Conservation (phyloP, 495 filamentous ascomycete genomes). For the Rusavskia elegans region DNA sequence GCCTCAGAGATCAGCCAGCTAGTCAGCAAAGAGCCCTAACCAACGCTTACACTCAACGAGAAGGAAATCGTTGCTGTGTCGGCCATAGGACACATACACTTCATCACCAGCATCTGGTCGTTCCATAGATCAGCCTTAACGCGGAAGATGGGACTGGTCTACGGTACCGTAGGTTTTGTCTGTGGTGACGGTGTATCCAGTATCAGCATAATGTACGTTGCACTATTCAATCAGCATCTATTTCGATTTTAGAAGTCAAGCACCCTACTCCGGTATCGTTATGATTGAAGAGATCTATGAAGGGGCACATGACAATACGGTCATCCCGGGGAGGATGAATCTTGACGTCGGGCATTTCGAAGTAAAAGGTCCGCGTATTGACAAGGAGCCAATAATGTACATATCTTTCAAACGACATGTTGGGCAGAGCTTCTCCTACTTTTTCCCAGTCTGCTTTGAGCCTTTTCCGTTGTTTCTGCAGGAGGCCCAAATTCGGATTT, state of each 20-base stretch:
- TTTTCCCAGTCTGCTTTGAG: conserved; percentile 44
- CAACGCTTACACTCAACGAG: conserved; percentile 50
- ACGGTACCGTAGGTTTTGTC: conserved; percentile 36
- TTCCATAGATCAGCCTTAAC: background rate
- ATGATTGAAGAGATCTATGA: conserved; percentile 84
- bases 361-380: conserved; percentile 74
- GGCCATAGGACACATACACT: conserved; percentile 64
- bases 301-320: conserved; percentile 66
- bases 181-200: conserved; percentile 45
- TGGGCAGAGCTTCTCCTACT: conserved; percentile 35
- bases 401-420: conserved; percentile 36
- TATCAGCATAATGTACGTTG: conserved; percentile 39
- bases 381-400: conserved; percentile 65
- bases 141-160: background rate
- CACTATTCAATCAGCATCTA: conserved; percentile 27
- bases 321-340: conserved; percentile 42
- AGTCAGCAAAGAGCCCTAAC: too few relatives aligned
- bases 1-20: background rate
- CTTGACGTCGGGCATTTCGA: conserved; percentile 34
- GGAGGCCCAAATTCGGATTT: conserved; percentile 19
- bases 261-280: conserved; percentile 31
- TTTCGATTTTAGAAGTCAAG: background rate
- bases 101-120: conserved; percentile 44
- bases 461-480: conserved; percentile 45
- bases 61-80: conserved; percentile 65